Base-by-base conservation (phyloP, 2,329 filamentous ascomycete genomes). In the Talaromyces sp. region DNA sequence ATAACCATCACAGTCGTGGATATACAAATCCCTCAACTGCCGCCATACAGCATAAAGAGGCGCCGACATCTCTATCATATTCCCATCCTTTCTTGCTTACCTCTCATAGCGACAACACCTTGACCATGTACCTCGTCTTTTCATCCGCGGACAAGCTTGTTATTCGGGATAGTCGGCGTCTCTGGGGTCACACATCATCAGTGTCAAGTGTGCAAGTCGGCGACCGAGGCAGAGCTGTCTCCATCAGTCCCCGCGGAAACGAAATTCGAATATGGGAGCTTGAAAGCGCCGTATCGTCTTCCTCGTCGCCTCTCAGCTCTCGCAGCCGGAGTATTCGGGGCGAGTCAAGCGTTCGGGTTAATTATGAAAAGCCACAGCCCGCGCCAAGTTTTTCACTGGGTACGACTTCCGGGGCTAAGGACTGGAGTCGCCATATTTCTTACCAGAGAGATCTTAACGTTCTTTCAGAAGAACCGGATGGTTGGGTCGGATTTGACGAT, bases 121-220 rank as follows among this genome's bases (percentile, higher is more conserved):
- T 97, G 31, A 88, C 92, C 1, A 82, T 96, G 39, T 90, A 95
- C 72, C 83, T 96, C 37, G 91, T 94, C 70, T 92, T 87, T 3
- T 94, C 92, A 0, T 91, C 85, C 3, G 79, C 86, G 1, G 83
- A 86, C 0, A 73, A 76, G 1, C 82, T 97, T 1, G 86, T 85
- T 0, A 88, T 97, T 63, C 89, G 90, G 43, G 80, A 87, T 0
- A 91, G 90, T 0, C 89, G 88, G 68, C 85, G 92, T 33, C 85
- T 97, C 6, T 97, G 92, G 91, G 93, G 93, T 8, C 93, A 97
- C 73, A 97, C 93, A 0, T 96, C 93, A 1, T 91, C 91, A 3
- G 92, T 97, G 39, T 92, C 91, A 58, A 89, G 91, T 37, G 92
- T 91, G 8, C 89, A 96, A 72, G 91, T 97, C 63, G 93, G 91